phyloP scores from a whole-genome alignment of 192 early-diverging fungal genomes.

The Tieghemiomyces parasiticus region DNA sequence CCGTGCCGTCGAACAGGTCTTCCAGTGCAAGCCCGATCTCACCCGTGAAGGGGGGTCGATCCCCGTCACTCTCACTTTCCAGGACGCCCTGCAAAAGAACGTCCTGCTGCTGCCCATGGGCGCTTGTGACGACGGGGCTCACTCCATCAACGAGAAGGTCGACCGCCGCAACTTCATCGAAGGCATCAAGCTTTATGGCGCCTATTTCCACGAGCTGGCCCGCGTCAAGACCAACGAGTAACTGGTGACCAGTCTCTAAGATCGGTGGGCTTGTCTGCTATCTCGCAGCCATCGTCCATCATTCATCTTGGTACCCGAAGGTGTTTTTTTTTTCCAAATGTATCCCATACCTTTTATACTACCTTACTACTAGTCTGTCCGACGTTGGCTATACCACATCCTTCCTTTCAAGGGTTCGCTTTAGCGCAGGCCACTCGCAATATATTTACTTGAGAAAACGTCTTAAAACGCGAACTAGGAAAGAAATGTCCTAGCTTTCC shows the following conservation, averaged over 20 bases:
- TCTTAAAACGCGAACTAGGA: too few relatives aligned
- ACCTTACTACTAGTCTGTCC: too few relatives aligned
- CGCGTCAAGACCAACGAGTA: constrained; percentile 12
- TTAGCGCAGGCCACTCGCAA: too few relatives aligned
- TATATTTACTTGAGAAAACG: too few relatives aligned
- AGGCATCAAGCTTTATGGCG: constrained; percentile 87
- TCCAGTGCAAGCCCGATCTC: constrained; percentile 80
- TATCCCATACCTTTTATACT: too few relatives aligned
- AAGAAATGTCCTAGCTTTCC: too few relatives aligned
- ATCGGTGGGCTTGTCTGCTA: too few relatives aligned
- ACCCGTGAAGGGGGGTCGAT: constrained; percentile 98
- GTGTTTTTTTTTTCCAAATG: too few relatives aligned
- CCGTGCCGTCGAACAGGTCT: constrained; percentile 85
- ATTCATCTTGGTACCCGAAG: too few relatives aligned
- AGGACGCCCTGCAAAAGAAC: constrained; percentile 82
- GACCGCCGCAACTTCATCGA: constrained; percentile 85
- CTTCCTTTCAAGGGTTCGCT: too few relatives aligned
- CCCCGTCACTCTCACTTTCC: constrained; percentile 95
- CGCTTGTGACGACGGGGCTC: constrained; percentile 83
- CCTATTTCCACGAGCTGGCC: constrained; percentile 83
- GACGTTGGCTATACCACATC: too few relatives aligned
- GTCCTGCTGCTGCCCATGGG: constrained; percentile 95
- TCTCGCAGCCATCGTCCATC: too few relatives aligned
- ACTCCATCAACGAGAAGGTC: constrained; percentile 96
- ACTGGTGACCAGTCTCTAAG: neutral